These are phyloP conservation scores for Venturia aucupariae DNA, from an alignment of 2,329 filamentous ascomycete species.

Conservation along the genomic window DNA sequence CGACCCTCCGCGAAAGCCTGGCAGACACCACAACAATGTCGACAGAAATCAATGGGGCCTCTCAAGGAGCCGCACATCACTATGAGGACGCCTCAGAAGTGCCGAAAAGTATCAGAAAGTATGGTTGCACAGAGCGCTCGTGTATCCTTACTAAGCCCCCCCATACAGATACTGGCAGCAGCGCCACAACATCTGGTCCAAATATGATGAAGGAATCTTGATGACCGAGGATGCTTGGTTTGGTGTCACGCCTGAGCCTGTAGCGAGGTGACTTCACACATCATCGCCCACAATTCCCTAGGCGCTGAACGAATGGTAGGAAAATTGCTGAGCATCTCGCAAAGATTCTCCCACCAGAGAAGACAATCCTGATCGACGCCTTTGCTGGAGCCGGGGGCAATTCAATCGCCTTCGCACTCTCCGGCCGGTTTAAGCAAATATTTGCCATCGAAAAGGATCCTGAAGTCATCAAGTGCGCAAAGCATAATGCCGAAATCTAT, in stretches of 20 bases:
- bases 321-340: slow-evolving; percentile 68
- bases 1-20: background rate
- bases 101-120: slow-evolving; percentile 80
- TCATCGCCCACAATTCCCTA: no score
- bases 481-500: slow-evolving; percentile 83
- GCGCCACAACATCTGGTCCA: slow-evolving; percentile 75
- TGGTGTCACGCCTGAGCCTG: slow-evolving; percentile 86
- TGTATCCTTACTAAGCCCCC: background rate
- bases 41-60: background rate
- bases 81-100: slow-evolving; percentile 64
- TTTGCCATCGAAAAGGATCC: slow-evolving; percentile 83
- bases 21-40: background rate
- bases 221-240: slow-evolving; percentile 96
- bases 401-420: slow-evolving; percentile 83
- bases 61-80: slow-evolving; percentile 56
- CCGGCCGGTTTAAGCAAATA: slow-evolving; percentile 68
- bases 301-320: slow-evolving; percentile 30
- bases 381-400: slow-evolving; percentile 93
- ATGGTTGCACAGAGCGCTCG: slow-evolving; percentile 20
- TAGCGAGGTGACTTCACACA: slow-evolving; percentile 58
- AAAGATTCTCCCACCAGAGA: slow-evolving; percentile 43
- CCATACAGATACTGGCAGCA: slow-evolving; percentile 74
- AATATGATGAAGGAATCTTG: slow-evolving; percentile 78
- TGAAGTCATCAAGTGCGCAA: slow-evolving; percentile 74
- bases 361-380: slow-evolving; percentile 68